These are phyloP conservation scores for Mycena venus DNA, from an alignment of 768 basidiomycete species.

Conservation along the genomic window DNA sequence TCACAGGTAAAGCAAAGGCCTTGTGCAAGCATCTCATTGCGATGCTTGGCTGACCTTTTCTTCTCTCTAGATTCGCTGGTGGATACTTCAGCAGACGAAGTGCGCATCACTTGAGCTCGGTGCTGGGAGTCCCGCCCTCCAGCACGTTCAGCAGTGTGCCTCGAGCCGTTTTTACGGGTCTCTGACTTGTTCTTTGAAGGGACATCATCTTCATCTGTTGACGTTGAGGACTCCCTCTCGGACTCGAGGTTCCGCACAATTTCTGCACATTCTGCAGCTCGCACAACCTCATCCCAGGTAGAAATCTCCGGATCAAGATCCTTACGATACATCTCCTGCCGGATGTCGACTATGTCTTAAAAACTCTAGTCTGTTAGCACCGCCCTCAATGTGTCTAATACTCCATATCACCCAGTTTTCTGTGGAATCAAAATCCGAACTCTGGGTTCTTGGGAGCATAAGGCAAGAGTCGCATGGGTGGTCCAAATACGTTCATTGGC, in stretches of 20 bases:
- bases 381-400: no score
- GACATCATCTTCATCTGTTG: neutral
- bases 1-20: slow-evolving; percentile 40
- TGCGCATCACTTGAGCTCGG: neutral
- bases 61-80: neutral
- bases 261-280: slow-evolving; percentile 34
- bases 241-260: slow-evolving; percentile 35
- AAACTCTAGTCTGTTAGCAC: no score
- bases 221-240: neutral
- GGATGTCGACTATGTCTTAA: neutral
- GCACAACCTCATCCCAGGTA: neutral
- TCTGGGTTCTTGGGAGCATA: no score
- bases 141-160: neutral
- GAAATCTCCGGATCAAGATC: neutral
- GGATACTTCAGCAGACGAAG: neutral
- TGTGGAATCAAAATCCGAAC: no score
- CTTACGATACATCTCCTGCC: neutral
- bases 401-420: no score
- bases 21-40: slow-evolving; percentile 30
- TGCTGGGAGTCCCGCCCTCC: neutral
- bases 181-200: no score
- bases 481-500: no score
- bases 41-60: neutral
- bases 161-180: neutral
- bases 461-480: no score